Conservation (phyloP, 1,284 basidiomycete genomes). For the Cutaneotrichosporon dermatis region DNA sequence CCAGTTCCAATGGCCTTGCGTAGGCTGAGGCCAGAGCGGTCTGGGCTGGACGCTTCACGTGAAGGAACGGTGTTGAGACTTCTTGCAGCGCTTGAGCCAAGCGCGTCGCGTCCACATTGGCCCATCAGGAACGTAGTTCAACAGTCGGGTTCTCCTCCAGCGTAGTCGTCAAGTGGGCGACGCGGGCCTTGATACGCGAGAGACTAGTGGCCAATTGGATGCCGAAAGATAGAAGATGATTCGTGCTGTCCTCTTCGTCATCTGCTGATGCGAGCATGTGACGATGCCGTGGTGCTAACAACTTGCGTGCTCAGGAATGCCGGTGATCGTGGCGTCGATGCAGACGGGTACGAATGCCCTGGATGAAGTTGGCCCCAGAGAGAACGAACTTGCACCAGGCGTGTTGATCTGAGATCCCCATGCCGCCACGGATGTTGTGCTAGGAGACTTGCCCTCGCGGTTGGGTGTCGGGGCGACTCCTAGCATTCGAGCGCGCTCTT, state of each 20-base stretch:
- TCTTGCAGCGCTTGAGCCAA: conserved; percentile 54
- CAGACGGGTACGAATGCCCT: conserved; percentile 33
- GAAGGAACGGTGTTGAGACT: conserved; percentile 74
- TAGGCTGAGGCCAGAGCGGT: conserved; percentile 68
- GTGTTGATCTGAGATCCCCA: conserved; percentile 13
- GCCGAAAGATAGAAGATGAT: conserved; percentile 84
- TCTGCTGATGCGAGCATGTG: conserved; percentile 31
- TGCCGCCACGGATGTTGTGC: conserved; percentile 21
- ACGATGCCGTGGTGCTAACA: conserved; percentile 15
- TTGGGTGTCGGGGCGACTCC: conserved; percentile 20
- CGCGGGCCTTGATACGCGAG: conserved; percentile 64
- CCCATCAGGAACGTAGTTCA: conserved; percentile 49
- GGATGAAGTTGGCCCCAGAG: conserved; percentile 31
- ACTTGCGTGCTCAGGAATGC: conserved; percentile 10
- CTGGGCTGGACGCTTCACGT: conserved; percentile 73
- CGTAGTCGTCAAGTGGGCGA: conserved; percentile 52
- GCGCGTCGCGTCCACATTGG: conserved; percentile 46
- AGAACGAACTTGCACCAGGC: conserved; percentile 9
- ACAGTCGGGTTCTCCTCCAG: conserved; percentile 54
- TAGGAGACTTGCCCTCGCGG: conserved; percentile 24
- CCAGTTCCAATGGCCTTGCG: conserved; percentile 90
- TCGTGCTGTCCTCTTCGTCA: conserved; percentile 56
- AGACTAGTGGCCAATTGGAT: conserved; percentile 85
- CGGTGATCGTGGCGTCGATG: conserved; percentile 6
- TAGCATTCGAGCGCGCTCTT: conserved; percentile 9